These are phyloP conservation scores for Boletus semigastroideus DNA, from an alignment of 1,284 basidiomycete genomes.

Conservation along the genomic window DNA sequence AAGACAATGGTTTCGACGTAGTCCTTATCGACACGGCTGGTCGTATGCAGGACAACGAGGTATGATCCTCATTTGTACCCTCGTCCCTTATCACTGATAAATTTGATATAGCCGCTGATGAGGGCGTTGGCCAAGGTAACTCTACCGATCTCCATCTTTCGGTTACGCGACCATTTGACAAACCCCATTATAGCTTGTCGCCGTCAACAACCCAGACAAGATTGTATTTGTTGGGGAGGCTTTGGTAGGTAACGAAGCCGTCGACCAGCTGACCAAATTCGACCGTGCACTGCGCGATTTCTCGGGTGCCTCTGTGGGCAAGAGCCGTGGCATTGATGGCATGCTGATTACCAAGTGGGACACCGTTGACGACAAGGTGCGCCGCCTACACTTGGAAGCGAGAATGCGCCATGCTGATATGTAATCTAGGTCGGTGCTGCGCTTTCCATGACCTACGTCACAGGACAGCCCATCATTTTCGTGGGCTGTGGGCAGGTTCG, in stretches of 20 bases:
- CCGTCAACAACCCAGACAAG: conserved; percentile 92
- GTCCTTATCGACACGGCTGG: conserved; percentile 98
- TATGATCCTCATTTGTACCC: conserved; percentile 34
- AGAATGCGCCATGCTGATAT: conserved; percentile 4
- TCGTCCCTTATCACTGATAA: background rate
- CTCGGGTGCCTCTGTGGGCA: conserved; percentile 64
- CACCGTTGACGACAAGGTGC: conserved; percentile 89
- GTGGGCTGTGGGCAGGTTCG: conserved; percentile 93
- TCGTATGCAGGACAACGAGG: conserved; percentile 98
- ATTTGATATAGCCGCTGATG: conserved; percentile 77
- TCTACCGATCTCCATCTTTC: conserved; percentile 1
- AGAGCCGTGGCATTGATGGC: conserved; percentile 89
- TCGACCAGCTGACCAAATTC: conserved; percentile 93
- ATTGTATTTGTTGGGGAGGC: conserved; percentile 97
- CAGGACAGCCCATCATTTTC: conserved; percentile 94
- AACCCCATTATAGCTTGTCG: conserved; percentile 65
- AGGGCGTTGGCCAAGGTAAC: conserved; percentile 91
- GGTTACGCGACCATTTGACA: conserved; percentile 1
- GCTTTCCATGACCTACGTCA: conserved; percentile 96
- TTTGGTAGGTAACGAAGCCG: conserved; percentile 94
- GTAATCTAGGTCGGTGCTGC: conserved; percentile 83
- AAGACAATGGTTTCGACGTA: conserved; percentile 88
- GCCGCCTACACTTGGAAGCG: conserved; percentile 6
- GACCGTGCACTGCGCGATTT: conserved; percentile 90
- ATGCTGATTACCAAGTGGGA: conserved; percentile 98